Base-by-base conservation (phyloP, 148 eudicot species). In the Silene conica region DNA sequence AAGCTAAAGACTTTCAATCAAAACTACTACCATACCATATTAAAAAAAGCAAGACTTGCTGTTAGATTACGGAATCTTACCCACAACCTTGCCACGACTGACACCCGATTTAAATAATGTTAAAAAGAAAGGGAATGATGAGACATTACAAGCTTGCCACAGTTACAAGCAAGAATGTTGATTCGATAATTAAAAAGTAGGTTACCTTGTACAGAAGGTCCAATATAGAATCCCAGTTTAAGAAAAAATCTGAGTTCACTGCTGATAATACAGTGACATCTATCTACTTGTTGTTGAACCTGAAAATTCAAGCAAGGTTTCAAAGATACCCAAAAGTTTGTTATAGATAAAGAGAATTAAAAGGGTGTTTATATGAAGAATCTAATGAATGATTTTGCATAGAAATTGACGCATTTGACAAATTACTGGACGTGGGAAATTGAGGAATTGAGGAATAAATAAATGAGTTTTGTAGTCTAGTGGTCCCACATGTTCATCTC, bases 161-260 rank as follows among this genome's bases (percentile, higher is more conserved):
- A 3, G 34, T 31, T 5, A 31, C 34, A 31, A 31, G 3, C 34
- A 31, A 31, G 4, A 31, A 3, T 3, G 34, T 2, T 31, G 34
- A 31, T 31, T 31, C 4, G 34, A 31, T 31, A 2, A 31, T 31
- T 31, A 31, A 31, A 38, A 74, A 41, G 0, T 6, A 55, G 21
- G 71, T 74, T 20, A 70, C 74, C 78, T 63, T 63, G 18, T 14
- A 43, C 22, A 72, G 76, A 46, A 2, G 34, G 34, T 31, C 34
- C 20, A 74, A 12, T 12, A 64, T 54, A 63, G 34, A 70, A 10
- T n/a, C 63, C 15, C 13, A 62, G 79, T 71, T 72, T 75, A 80
- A 75, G 60, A 15, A 26, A 55, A 45, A 65, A 63, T 72, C 26
- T 7, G 67, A 63, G 59, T 60, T 55, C 57, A 69, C 57, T 60